phyloP scores from a whole-genome alignment of 805 yeast species.

The Candida montana region DNA sequence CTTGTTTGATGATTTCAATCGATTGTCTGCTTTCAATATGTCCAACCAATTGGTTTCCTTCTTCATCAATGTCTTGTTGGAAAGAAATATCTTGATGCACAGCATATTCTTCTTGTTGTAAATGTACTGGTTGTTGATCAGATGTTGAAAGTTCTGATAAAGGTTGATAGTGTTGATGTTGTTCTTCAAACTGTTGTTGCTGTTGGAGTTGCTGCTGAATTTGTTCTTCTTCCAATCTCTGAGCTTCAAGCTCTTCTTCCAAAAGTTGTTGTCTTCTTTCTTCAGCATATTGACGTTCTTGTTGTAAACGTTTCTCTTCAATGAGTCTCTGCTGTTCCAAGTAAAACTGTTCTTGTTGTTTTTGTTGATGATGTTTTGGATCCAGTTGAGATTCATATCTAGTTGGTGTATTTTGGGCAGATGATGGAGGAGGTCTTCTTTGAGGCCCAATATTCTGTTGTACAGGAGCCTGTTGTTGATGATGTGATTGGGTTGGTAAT shows the following conservation, averaged over 20 bases:
- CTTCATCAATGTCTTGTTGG: conserved; percentile 12
- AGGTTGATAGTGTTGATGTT: conserved; percentile 9
- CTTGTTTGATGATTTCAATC: conserved; percentile 1
- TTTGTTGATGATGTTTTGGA: conserved; percentile 6
- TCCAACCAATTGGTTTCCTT: background rate
- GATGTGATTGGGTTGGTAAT: conserved; percentile 15
- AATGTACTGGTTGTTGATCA: conserved; percentile 12
- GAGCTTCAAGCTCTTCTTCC: conserved; percentile 8
- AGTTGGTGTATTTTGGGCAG: conserved; percentile 4
- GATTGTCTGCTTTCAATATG: background rate
- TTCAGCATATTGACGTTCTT: conserved; percentile 14
- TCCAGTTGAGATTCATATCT: conserved; percentile 4
- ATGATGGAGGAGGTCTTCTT: conserved; percentile 24
- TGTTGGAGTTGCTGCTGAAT: background rate
- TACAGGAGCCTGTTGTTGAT: conserved; percentile 12
- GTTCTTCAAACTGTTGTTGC: conserved; percentile 16
- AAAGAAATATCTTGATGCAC: conserved; percentile 14
- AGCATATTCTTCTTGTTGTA: conserved; percentile 15
- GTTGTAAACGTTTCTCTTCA: conserved; percentile 13
- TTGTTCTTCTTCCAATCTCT: conserved; percentile 9
- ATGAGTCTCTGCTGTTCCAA: conserved; percentile 17
- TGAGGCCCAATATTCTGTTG: conserved; percentile 15
- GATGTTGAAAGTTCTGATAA: background rate
- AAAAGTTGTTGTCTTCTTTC: conserved; percentile 11
- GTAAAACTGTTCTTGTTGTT: conserved; percentile 2